A percentile compares a stretch with the other conserved stretches of the same genome.
Evolutionary conservation across 2,329 filamentous ascomycete species (phyloP).

Genomic region (Penicillium sclerotiorum): DNA sequence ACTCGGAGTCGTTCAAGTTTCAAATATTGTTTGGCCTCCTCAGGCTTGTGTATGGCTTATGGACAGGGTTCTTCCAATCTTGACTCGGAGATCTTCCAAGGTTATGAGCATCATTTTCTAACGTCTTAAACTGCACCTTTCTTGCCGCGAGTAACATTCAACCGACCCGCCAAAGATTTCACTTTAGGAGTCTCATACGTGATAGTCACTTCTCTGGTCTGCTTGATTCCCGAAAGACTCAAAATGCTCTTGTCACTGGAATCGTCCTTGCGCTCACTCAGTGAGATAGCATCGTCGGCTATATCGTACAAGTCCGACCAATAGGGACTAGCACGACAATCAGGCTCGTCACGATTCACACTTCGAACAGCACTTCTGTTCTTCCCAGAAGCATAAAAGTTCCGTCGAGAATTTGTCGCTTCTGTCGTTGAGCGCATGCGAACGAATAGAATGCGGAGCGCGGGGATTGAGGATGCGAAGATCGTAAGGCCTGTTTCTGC

Average conservation of each 20-base stretch:
- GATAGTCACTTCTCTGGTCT: constrained; percentile 2
- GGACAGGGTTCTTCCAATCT: no score
- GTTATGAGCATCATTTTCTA: no score
- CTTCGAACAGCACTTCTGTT: background rate
- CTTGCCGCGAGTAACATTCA: background rate
- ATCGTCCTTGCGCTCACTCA: constrained; percentile 1
- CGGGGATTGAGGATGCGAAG: constrained; percentile 31
- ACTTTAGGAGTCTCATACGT: constrained; percentile 1
- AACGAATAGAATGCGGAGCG: constrained; percentile 27
- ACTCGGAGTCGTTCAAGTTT: no score
- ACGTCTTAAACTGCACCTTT: background rate
- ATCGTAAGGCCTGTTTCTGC: constrained; percentile 33
- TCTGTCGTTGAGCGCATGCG: constrained; percentile 12
- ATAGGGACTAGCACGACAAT: background rate
- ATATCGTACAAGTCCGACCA: constrained; percentile 1
- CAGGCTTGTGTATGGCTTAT: no score
- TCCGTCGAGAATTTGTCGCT: background rate
- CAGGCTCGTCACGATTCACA: background rate
- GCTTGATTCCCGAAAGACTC: background rate
- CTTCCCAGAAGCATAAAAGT: background rate
- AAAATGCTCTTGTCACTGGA: constrained; percentile 8
- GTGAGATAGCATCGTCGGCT: background rate
- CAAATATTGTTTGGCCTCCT: no score
- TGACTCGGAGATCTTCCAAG: no score
- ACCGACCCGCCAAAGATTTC: background rate